A percentile compares a stretch with the other conserved stretches of the same genome.
Conservation (phyloP, 495 filamentous ascomycete genomes). For the Trichoderma gamsii region DNA sequence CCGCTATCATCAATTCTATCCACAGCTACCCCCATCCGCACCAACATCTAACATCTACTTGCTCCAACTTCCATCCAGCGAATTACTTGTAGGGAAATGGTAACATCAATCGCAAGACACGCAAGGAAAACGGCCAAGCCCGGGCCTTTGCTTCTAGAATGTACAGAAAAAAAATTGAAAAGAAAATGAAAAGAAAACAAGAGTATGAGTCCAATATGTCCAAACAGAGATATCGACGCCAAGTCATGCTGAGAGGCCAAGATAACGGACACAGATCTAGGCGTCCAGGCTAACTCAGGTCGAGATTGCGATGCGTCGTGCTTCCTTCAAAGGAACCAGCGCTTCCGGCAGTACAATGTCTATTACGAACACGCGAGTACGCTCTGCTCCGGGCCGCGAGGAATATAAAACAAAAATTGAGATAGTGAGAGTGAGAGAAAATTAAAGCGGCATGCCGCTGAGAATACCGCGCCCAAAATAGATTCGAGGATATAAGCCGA, state of each 20-base stretch:
- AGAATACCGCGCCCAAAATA: conserved; percentile 10
- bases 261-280: conserved; percentile 4
- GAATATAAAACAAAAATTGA: background rate
- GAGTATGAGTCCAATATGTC: conserved; percentile 17
- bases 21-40: background rate
- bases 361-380: background rate
- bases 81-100: conserved; percentile 12
- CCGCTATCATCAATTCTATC: background rate
- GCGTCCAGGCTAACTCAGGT: background rate
- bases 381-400: conserved; percentile 1
- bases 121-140: conserved; percentile 14
- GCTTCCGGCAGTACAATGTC: background rate
- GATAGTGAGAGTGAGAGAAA: conserved; percentile 11
- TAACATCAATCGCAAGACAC: conserved; percentile 8
- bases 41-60: background rate
- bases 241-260: background rate
- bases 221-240: conserved; percentile 10
- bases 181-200: conserved; percentile 16
- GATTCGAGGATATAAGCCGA: conserved; percentile 13
- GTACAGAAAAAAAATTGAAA: conserved; percentile 18
- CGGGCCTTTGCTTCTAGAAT: conserved; percentile 17
- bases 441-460: conserved; percentile 14
- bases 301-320: conserved; percentile 5
- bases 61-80: conserved; percentile 10
- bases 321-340: background rate